These are phyloP conservation scores for Escallonia herrerae DNA, from an alignment of 129 eudicot species.

Conservation along the genomic window DNA sequence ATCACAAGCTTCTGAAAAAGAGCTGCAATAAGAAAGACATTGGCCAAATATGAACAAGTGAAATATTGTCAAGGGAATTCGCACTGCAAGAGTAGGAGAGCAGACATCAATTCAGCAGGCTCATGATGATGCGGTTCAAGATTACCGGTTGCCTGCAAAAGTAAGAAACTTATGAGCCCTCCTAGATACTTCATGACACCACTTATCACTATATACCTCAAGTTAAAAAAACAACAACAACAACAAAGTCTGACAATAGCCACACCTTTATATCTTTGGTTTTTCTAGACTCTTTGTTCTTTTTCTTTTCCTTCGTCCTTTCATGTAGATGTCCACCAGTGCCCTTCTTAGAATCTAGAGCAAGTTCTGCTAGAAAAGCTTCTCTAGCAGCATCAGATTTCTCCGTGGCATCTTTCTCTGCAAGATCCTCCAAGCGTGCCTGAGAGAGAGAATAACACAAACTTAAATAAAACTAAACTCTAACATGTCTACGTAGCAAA, in stretches of 20 bases:
- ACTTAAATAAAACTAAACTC: not conserved
- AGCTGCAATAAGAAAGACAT: conserved; percentile 31
- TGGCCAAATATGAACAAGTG: not conserved
- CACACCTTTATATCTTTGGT: conserved; percentile 68
- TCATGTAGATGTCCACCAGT: conserved; percentile 46
- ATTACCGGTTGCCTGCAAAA: conserved; percentile 45
- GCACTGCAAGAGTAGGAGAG: not conserved
- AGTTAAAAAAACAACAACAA: not conserved
- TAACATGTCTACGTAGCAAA: not conserved
- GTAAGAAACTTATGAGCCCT: conserved; percentile 4
- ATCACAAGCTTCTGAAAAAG: conserved; percentile 32
- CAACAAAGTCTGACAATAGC: conserved; percentile 7
- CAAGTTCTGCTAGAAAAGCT: conserved; percentile 97
- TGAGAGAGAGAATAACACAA: conserved; percentile 14
- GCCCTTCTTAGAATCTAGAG: conserved; percentile 62
- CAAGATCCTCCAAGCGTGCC: conserved; percentile 87
- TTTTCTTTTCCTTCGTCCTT: conserved; percentile 76
- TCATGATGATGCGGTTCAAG: conserved; percentile 35
- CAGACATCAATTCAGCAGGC: conserved; percentile 40
- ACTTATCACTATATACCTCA: not conserved
- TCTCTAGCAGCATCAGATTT: conserved; percentile 99
- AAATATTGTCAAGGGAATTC: not conserved
- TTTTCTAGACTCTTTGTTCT: conserved; percentile 61
- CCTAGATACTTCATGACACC: not conserved
- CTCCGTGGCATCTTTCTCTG: conserved; percentile 95